These are phyloP conservation scores for Lavandula angustifolia DNA, from an alignment of 257 asterid species.

Conservation along the genomic window DNA sequence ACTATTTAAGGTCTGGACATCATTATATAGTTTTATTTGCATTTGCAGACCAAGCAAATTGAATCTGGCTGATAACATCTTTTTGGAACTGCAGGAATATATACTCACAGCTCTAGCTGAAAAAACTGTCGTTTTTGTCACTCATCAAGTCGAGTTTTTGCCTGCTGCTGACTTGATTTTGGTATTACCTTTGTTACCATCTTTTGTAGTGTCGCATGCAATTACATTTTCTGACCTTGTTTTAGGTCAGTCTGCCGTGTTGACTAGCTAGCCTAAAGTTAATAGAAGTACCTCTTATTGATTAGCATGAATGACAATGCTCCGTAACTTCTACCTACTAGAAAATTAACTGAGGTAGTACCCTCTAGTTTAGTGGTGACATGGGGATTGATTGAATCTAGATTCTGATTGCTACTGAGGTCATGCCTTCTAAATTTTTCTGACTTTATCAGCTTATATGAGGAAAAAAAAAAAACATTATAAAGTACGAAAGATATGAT, in stretches of 20 bases:
- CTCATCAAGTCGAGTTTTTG: slow-evolving; percentile 95
- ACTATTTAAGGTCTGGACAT: slow-evolving; percentile 62
- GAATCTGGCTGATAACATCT: slow-evolving; percentile 32
- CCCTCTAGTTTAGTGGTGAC: too few species aligned
- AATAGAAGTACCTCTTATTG: too few species aligned
- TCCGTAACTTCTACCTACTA: too few species aligned
- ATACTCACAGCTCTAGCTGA: slow-evolving; percentile 77
- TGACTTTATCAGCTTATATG: too few species aligned
- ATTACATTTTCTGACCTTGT: background rate
- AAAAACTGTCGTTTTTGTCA: slow-evolving; percentile 81
- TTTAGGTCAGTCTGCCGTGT: background rate
- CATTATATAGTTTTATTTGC: slow-evolving; percentile 1
- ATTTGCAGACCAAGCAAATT: slow-evolving; percentile 11
- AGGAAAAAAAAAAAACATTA: too few species aligned
- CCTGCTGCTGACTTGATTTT: slow-evolving; percentile 89
- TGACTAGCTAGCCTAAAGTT: slow-evolving; percentile 16
- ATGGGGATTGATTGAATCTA: too few species aligned
- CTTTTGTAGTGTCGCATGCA: background rate
- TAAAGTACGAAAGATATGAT: too few species aligned
- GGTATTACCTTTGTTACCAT: slow-evolving; percentile 49
- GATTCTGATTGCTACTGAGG: too few species aligned
- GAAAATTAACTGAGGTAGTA: too few species aligned
- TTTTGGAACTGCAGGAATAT: slow-evolving; percentile 66
- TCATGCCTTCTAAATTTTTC: too few species aligned
- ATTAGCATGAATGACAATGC: too few species aligned